A percentile compares a stretch with the other conserved stretches of the same genome.
phyloP scores from a whole-genome alignment of 768 basidiomycete genomes.

The Serpula lacrymans region DNA sequence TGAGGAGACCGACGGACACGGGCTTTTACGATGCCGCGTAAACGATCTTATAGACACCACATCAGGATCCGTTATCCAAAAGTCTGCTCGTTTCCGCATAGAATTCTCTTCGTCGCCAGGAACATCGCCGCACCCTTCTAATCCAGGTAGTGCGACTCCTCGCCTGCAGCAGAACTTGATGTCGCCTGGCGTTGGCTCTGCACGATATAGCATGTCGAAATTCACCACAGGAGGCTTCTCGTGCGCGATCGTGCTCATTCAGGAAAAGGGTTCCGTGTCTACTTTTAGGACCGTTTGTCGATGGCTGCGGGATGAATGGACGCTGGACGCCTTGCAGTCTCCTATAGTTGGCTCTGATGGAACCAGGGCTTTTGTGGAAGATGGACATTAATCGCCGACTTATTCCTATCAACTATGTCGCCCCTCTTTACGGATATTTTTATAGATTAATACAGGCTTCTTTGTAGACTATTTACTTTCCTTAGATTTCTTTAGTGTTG shows the following conservation, averaged over 20 bases:
- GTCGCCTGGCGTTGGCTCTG: conserved; percentile 18
- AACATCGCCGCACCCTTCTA: conserved; percentile 18
- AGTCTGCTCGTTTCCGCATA: conserved; percentile 79
- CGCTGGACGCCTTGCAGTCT: conserved; percentile 34
- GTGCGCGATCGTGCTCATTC: conserved; percentile 73
- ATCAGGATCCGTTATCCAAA: conserved; percentile 47
- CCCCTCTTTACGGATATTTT: no score
- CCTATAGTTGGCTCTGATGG: conserved; percentile 25
- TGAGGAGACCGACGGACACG: conserved; percentile 45
- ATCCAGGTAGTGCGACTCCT: conserved; percentile 21
- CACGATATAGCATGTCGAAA: conserved; percentile 24
- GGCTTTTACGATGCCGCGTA: conserved; percentile 48
- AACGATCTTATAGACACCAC: conserved; percentile 44
- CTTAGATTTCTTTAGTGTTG: no score
- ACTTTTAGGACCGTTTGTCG: conserved; percentile 79
- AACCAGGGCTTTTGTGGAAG: conserved; percentile 40
- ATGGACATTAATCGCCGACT: no score
- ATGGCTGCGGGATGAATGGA: conserved; percentile 69
- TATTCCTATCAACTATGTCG: no score
- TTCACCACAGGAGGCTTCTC: conserved; percentile 34
- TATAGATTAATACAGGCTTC: no score
- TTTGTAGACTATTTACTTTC: no score
- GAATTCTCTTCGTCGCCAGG: conserved; percentile 53
- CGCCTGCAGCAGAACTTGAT: conserved; percentile 20
- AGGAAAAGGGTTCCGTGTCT: conserved; percentile 89